Conservation (phyloP, 805 yeast species). For the Kuraishia molischiana region DNA sequence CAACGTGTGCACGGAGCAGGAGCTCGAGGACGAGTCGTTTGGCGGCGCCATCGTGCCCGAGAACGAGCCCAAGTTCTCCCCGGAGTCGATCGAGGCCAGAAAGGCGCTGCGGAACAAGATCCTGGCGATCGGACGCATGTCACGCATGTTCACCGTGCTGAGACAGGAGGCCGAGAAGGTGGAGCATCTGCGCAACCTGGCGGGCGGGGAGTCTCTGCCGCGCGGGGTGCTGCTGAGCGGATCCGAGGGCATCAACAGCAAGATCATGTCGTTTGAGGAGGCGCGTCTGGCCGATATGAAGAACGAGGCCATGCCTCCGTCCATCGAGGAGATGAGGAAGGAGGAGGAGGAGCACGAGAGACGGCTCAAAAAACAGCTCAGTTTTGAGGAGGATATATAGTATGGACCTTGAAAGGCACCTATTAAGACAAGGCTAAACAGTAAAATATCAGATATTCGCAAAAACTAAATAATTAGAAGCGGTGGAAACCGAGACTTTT, state of each 20-base stretch:
- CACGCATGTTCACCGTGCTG: constrained; percentile 85
- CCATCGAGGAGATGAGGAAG: constrained; percentile 42
- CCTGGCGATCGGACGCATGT: constrained; percentile 90
- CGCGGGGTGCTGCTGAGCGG: constrained; percentile 84
- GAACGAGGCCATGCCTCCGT: constrained; percentile 88
- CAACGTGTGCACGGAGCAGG: constrained; percentile 94
- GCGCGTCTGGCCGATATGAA: constrained; percentile 71
- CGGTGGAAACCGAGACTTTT: no score
- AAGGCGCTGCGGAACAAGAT: constrained; percentile 70
- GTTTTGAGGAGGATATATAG: neutral
- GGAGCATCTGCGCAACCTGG: constrained; percentile 62
- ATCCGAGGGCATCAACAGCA: constrained; percentile 62
- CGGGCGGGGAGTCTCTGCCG: constrained; percentile 66
- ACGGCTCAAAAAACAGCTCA: constrained; percentile 21
- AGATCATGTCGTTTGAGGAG: constrained; percentile 68
- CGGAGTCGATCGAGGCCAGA: constrained; percentile 18
- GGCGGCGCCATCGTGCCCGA: constrained; percentile 12
- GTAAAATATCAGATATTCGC: no score
- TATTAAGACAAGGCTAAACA: no score
- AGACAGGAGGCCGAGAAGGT: constrained; percentile 87
- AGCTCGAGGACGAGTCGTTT: constrained; percentile 61
- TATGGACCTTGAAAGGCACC: no score
- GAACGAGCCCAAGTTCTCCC: constrained; percentile 3
- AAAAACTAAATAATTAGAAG: no score
- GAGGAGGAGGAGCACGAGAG: constrained; percentile 36